These are phyloP conservation scores for Penicillium paradoxum DNA, from an alignment of 495 filamentous ascomycete species.

Conservation along the genomic window DNA sequence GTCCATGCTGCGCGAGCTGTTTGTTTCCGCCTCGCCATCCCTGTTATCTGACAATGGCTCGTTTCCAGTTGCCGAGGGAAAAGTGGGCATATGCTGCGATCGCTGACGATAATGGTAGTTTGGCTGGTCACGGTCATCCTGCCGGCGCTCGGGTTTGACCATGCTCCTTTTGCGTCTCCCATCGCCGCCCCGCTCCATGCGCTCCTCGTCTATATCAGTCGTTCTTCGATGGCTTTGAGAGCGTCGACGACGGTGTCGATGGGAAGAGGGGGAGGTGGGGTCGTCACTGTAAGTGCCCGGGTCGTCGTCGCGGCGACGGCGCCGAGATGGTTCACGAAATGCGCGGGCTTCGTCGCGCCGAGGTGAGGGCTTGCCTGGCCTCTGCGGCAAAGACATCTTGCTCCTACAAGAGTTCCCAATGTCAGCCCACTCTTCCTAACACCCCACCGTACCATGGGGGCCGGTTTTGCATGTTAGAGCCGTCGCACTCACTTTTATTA, in stretches of 20 bases:
- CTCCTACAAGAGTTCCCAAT: not conserved
- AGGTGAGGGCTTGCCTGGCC: slow-evolving; percentile 55
- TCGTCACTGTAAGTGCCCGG: slow-evolving; percentile 50
- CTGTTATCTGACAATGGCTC: slow-evolving; percentile 74
- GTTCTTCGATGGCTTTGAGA: slow-evolving; percentile 33
- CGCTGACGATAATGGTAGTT: slow-evolving; percentile 92
- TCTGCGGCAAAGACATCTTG: slow-evolving; percentile 63
- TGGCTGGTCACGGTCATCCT: slow-evolving; percentile 76
- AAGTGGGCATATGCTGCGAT: slow-evolving; percentile 69
- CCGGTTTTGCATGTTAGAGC: not conserved
- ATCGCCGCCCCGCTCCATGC: slow-evolving; percentile 31
- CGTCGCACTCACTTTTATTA: not conserved
- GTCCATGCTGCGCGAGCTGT: slow-evolving; percentile 52
- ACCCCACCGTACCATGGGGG: not conserved
- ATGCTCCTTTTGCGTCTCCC: slow-evolving; percentile 70
- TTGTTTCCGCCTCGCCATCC: slow-evolving; percentile 52
- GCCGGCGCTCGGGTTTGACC: slow-evolving; percentile 79
- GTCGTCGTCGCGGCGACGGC: slow-evolving; percentile 65
- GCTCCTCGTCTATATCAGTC: slow-evolving; percentile 36
- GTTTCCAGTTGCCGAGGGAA: slow-evolving; percentile 86
- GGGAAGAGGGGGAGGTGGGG: slow-evolving; percentile 31
- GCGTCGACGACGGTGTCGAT: slow-evolving; percentile 31
- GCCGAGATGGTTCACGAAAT: slow-evolving; percentile 66
- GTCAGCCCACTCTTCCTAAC: not conserved
- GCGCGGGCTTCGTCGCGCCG: slow-evolving; percentile 53